Evolutionary conservation across 768 basidiomycete genomes (phyloP).

Genomic region (Auriscalpium orientale): DNA sequence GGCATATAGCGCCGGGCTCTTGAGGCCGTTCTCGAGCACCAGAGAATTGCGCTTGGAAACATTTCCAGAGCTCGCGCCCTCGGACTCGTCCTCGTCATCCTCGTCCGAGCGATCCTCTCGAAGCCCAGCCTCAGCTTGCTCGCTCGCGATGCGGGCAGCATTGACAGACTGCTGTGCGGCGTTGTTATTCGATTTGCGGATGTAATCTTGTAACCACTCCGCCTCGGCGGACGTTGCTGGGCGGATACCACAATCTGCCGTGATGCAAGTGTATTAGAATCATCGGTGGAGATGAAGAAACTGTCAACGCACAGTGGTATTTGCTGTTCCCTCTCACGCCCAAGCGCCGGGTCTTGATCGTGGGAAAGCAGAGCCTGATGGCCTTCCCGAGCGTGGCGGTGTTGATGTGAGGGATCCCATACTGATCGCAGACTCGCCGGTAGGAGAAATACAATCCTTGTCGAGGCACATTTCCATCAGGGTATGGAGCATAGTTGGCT

Average conservation of each 20-base stretch:
- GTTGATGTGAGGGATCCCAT: constrained; percentile 91
- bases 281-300: constrained; percentile 18
- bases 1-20: constrained; percentile 43
- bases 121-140: constrained; percentile 52
- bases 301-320: constrained; percentile 75
- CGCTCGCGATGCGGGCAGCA: constrained; percentile 64
- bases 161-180: constrained; percentile 71
- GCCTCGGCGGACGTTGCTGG: constrained; percentile 87
- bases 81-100: constrained; percentile 82
- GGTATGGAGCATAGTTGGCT: constrained; percentile 85
- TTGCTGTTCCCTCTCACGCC: constrained; percentile 94
- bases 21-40: constrained; percentile 54
- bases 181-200: constrained; percentile 84
- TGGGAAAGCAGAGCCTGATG: constrained; percentile 87
- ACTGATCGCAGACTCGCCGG: constrained; percentile 83
- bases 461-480: constrained; percentile 88
- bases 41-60: constrained; percentile 71
- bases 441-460: constrained; percentile 95
- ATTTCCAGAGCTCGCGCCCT: constrained; percentile 54
- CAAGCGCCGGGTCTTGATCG: constrained; percentile 89
- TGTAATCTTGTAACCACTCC: constrained; percentile 88
- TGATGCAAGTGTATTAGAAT: constrained; percentile 13
- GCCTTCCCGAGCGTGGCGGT: constrained; percentile 94
- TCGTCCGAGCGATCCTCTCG: constrained; percentile 74
- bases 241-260: constrained; percentile 82